Evolutionary conservation across 2,329 filamentous ascomycete genomes (phyloP).

Genomic region (Microdochium trichocladiopsis): DNA sequence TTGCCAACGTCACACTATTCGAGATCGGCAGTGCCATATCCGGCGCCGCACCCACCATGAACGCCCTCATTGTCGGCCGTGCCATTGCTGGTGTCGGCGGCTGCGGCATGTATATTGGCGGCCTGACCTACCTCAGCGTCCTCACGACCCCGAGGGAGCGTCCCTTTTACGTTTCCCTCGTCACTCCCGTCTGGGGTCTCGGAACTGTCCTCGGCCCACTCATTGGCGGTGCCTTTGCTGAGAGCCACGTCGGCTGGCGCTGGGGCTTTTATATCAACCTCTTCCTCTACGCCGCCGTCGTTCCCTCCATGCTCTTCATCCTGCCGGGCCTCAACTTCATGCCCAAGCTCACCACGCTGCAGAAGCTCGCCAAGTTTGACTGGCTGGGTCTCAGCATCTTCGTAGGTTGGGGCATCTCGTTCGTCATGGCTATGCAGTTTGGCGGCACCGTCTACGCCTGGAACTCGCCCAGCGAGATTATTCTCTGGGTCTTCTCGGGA

Average conservation of each 20-base stretch:
- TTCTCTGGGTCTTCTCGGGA: conserved; percentile 33
- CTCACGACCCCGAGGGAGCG: conserved; percentile 3
- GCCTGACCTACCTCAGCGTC: conserved; percentile 3
- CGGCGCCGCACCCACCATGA: conserved; percentile 10
- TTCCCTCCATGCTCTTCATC: conserved; percentile 20
- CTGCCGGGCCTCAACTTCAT: conserved; percentile 16
- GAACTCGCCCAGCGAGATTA: conserved; percentile 34
- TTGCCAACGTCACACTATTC: conserved; percentile 2
- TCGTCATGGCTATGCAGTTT: conserved; percentile 40
- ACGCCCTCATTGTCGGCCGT: conserved; percentile 12
- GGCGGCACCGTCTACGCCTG: conserved; percentile 39
- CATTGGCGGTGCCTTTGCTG: neutral
- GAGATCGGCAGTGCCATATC: conserved; percentile 9
- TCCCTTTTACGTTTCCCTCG: conserved; percentile 2
- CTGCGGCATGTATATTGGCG: conserved; percentile 6
- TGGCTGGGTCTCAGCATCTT: conserved; percentile 35
- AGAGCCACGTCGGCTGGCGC: neutral
- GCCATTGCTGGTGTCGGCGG: conserved; percentile 10
- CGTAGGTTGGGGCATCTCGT: conserved; percentile 26
- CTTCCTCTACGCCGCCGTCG: neutral
- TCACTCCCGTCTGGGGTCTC: conserved; percentile 1
- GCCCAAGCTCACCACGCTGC: conserved; percentile 9
- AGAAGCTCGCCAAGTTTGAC: conserved; percentile 30
- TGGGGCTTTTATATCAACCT: conserved; percentile 1
- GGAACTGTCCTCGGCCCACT: conserved; percentile 2